Conservation (phyloP, 148 eudicot genomes). For the Dysphania ambrosioides region DNA sequence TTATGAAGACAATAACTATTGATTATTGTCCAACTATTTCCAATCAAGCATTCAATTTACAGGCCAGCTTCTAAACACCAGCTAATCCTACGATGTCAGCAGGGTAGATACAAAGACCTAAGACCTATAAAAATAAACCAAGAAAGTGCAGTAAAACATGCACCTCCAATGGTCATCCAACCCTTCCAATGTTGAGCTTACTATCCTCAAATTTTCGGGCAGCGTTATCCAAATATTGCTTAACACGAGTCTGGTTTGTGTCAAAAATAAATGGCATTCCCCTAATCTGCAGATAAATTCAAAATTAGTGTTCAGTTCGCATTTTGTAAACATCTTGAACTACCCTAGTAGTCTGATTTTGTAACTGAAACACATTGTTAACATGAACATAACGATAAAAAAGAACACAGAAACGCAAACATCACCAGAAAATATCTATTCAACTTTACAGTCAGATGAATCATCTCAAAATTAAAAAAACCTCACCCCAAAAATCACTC, state of each 20-base stretch:
- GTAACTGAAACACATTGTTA: not conserved
- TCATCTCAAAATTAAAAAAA: too few relatives aligned
- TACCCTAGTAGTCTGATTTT: not conserved
- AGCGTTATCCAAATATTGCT: slow-evolving; percentile 39
- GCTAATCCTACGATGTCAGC: slow-evolving; percentile 21
- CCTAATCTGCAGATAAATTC: slow-evolving; percentile 37
- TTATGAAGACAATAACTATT: not conserved
- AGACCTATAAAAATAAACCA: slow-evolving; percentile 16
- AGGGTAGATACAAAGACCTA: slow-evolving; percentile 18
- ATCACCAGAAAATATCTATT: too few relatives aligned
- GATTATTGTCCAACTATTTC: not conserved
- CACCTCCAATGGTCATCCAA: slow-evolving; percentile 14
- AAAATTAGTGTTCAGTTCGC: not conserved
- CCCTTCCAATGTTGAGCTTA: slow-evolving; percentile 11
- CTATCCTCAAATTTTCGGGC: slow-evolving; percentile 23
- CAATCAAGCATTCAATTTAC: slow-evolving; percentile 22
- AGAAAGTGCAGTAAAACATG: slow-evolving; percentile 31
- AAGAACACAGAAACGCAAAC: too few relatives aligned
- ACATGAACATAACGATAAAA: too few relatives aligned
- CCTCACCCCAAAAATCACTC: too few relatives aligned
- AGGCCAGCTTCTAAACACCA: slow-evolving; percentile 17
- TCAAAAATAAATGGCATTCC: slow-evolving; percentile 70
- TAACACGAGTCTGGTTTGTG: slow-evolving; percentile 43
- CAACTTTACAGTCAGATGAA: too few relatives aligned
- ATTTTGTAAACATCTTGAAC: not conserved